Evolutionary conservation across 2,329 filamentous ascomycete species (phyloP).

Genomic region (Zopfia rhizophila): DNA sequence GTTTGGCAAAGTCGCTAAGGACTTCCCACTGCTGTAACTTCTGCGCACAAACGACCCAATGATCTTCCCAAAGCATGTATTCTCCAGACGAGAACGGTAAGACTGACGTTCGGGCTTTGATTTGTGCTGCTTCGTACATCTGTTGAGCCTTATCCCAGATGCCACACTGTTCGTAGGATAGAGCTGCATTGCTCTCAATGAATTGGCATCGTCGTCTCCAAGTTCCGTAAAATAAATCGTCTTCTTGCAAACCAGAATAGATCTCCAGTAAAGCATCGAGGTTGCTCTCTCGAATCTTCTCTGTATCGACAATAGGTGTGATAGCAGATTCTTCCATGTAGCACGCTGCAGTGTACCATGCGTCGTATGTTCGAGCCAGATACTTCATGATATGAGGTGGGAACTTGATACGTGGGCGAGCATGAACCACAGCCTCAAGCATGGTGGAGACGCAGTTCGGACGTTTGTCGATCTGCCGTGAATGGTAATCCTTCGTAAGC

Average conservation of each 20-base stretch:
- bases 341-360: conserved; percentile 93
- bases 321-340: conserved; percentile 92
- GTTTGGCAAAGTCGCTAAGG: conserved; percentile 95
- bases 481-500: conserved; percentile 94
- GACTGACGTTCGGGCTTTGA: conserved; percentile 96
- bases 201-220: conserved; percentile 96
- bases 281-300: conserved; percentile 89
- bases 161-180: conserved; percentile 98
- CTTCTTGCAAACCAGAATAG: conserved; percentile 89
- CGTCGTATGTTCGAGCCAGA: conserved; percentile 90
- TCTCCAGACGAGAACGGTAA: conserved; percentile 95
- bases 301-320: conserved; percentile 83
- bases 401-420: conserved; percentile 88
- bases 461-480: conserved; percentile 90
- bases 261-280: conserved; percentile 95
- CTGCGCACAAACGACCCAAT: conserved; percentile 97
- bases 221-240: conserved; percentile 96
- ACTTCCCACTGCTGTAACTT: conserved; percentile 99
- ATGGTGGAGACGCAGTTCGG: conserved; percentile 96
- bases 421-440: conserved; percentile 84
- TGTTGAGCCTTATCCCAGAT: conserved; percentile 99
- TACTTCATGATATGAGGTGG: conserved; percentile 97
- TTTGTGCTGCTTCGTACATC: conserved; percentile 95
- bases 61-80: conserved; percentile 99
- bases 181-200: conserved; percentile 94